These are phyloP conservation scores for Clarireedia paspali DNA, from an alignment of 2,329 filamentous ascomycete species.

Conservation along the genomic window DNA sequence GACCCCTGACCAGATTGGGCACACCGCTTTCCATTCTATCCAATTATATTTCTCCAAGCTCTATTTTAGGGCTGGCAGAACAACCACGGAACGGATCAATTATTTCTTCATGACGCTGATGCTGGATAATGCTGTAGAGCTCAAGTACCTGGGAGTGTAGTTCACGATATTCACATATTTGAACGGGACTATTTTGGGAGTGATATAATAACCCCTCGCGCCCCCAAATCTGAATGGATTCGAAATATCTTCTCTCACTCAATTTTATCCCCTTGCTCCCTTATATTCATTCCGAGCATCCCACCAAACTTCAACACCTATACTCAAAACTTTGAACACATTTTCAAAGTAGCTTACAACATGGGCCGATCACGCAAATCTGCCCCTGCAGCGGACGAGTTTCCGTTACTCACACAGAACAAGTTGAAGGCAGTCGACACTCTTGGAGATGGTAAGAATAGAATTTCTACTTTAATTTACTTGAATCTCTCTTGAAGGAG, in stretches of 20 bases:
- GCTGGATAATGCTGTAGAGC: neutral
- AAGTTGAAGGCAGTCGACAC: slow-evolving; percentile 53
- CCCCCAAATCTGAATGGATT: too few species aligned
- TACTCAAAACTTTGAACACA: neutral
- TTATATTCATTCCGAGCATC: neutral
- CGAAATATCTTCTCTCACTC: too few species aligned
- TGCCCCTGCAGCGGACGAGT: slow-evolving; percentile 33
- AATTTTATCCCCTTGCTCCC: neutral
- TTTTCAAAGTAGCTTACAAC: neutral
- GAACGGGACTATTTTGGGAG: too few species aligned
- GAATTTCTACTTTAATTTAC: slow-evolving; percentile 16
- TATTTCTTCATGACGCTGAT: neutral
- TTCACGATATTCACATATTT: too few species aligned
- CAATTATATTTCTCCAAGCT: neutral
- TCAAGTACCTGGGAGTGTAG: too few species aligned
- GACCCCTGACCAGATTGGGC: neutral
- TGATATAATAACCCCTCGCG: too few species aligned
- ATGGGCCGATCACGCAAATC: neutral
- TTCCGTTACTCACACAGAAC: slow-evolving; percentile 46
- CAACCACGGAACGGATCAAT: neutral
- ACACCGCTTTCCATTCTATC: neutral
- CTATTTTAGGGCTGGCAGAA: neutral
- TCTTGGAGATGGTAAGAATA: slow-evolving; percentile 51
- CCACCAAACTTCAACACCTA: too few species aligned
- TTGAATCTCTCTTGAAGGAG: slow-evolving; percentile 10